Conservation (phyloP, 495 filamentous ascomycete species). For the Hypoxylon fuscum region DNA sequence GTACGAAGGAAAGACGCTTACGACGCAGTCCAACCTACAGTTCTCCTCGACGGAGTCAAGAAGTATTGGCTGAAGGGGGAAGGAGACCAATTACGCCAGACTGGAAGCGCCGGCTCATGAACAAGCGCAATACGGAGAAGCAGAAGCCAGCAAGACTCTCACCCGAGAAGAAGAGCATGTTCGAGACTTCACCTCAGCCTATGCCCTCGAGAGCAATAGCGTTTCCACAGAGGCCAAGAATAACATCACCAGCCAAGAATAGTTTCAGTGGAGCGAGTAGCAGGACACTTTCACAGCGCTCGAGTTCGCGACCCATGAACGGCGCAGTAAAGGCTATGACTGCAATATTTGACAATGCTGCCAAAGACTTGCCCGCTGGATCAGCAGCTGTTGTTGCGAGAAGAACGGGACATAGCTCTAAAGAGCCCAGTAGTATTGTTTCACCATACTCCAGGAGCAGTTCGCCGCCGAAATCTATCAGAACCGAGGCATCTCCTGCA, state of each 20-base stretch:
- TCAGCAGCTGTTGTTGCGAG: neutral
- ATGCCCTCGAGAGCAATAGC: neutral
- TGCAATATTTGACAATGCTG: slow-evolving; percentile 52
- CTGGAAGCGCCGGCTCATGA: slow-evolving; percentile 12
- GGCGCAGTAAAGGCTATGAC: slow-evolving; percentile 56
- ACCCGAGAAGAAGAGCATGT: slow-evolving; percentile 17
- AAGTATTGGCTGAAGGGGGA: slow-evolving; percentile 4
- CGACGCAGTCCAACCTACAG: slow-evolving; percentile 24
- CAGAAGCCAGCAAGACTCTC: slow-evolving; percentile 15
- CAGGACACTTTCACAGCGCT: slow-evolving; percentile 21
- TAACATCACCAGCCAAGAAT: slow-evolving; percentile 5
- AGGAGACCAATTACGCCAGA: slow-evolving; percentile 8
- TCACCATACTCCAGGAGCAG: slow-evolving; percentile 39
- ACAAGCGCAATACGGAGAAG: slow-evolving; percentile 1
- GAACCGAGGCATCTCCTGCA: neutral
- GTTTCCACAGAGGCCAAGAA: neutral
- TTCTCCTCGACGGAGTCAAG: slow-evolving; percentile 19
- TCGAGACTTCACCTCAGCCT: slow-evolving; percentile 9
- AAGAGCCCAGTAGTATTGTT: slow-evolving; percentile 32
- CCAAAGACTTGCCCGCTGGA: slow-evolving; percentile 19
- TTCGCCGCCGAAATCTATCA: slow-evolving; percentile 18
- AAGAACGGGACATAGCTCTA: slow-evolving; percentile 4
- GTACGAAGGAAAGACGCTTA: slow-evolving; percentile 40
- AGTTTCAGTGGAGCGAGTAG: slow-evolving; percentile 1
- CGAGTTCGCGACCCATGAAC: slow-evolving; percentile 29